Evolutionary conservation across 225 moss, liverwort and hornwort species (phyloP).

Genomic region (Asterella californica): DNA sequence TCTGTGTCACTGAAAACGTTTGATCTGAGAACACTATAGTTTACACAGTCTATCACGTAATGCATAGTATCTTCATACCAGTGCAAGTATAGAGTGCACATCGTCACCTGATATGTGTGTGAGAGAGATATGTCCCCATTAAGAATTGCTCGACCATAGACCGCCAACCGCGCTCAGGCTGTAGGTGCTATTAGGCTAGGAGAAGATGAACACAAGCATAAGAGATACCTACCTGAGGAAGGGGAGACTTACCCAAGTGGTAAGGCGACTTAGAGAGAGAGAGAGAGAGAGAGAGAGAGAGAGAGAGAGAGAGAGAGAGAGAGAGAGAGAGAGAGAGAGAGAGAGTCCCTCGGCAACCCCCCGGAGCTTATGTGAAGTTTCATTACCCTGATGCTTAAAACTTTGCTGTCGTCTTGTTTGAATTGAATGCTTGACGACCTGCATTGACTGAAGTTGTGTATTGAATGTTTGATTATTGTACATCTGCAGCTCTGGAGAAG

Average conservation of each 20-base stretch:
- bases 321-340: too few relatives aligned
- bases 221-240: too few relatives aligned
- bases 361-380: not conserved
- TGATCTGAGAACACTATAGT: not conserved
- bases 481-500: slow-evolving; percentile 39
- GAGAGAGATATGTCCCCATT: too few relatives aligned
- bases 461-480: not conserved
- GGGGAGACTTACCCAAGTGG: too few relatives aligned
- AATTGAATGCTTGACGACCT: not conserved
- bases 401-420: not conserved
- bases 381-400: not conserved
- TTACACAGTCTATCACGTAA: not conserved
- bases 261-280: too few relatives aligned
- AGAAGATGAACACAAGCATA: too few relatives aligned
- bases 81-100: not conserved
- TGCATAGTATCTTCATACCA: not conserved
- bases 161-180: too few relatives aligned
- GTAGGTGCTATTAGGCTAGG: too few relatives aligned
- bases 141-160: too few relatives aligned
- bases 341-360: too few relatives aligned
- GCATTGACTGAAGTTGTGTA: not conserved
- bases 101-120: not conserved
- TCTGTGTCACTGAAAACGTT: not conserved
- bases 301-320: too few relatives aligned
- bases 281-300: too few relatives aligned